phyloP scores from a whole-genome alignment of 768 basidiomycete species.

The Mycena galericulata region DNA sequence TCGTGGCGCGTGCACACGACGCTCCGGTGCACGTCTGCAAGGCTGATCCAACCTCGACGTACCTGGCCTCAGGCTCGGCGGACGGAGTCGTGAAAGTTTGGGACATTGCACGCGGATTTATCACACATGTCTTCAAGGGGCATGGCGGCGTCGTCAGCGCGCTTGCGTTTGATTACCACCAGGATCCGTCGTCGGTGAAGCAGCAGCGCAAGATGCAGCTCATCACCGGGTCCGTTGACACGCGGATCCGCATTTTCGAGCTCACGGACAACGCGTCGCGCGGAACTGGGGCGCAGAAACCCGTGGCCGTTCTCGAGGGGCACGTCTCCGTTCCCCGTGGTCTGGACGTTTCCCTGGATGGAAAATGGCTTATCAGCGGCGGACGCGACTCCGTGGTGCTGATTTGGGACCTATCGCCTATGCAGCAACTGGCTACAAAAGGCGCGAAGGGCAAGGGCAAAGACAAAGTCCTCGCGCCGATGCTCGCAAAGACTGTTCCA shows the following conservation, averaged over 20 bases:
- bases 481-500: conserved; percentile 82
- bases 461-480: conserved; percentile 65
- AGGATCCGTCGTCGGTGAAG: conserved; percentile 62
- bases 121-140: conserved; percentile 95
- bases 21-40: conserved; percentile 93
- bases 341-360: conserved; percentile 86
- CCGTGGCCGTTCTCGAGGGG: conserved; percentile 89
- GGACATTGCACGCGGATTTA: conserved; percentile 88
- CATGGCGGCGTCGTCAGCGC: conserved; percentile 98
- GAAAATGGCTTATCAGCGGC: conserved; percentile 90
- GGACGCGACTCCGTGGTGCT: conserved; percentile 94
- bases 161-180: conserved; percentile 84
- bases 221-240: conserved; percentile 93
- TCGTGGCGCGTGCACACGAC: conserved; percentile 88
- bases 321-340: conserved; percentile 96
- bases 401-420: conserved; percentile 84
- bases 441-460: conserved; percentile 64
- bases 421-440: conserved; percentile 39
- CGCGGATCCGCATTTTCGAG: conserved; percentile 93
- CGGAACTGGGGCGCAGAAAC: conserved; percentile 67
- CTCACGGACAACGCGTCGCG: conserved; percentile 74
- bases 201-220: conserved; percentile 76
- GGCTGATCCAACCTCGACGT: conserved; percentile 86
- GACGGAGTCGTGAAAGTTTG: conserved; percentile 98
- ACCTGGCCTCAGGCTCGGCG: conserved; percentile 95